Base-by-base conservation (phyloP, 257 asterid species). In the Solanum microdontum region DNA sequence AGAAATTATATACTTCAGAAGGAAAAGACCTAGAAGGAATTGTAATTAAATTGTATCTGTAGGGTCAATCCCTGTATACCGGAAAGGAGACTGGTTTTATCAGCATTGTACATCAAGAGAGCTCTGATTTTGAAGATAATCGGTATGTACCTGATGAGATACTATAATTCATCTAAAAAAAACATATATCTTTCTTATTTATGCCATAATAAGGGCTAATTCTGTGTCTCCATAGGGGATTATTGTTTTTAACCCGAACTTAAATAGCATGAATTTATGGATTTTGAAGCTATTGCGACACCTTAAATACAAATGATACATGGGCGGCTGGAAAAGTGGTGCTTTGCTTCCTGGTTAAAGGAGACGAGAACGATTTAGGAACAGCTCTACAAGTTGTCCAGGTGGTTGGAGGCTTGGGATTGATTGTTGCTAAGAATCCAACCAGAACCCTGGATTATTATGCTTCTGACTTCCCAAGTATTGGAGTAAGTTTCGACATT, bases 311-410 rank as follows among this genome's bases (percentile, higher is more conserved):
- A 23, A 90, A 87, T 34, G 92, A 89, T 39, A 90, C 90, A 3
- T 87, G 91, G 92, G 75, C 88, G 0, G 86, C 83, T 3, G 92
- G 93, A 79, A 89, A 91, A 34, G 87, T 91, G 32, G 92, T 90
- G 58, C 86, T 91, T 7, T 90, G 93, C 80, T 91, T 91, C 87
- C 83, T 69, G 2, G 17, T 13, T 51, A 21, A 34, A 69, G 39
- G 55, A 7, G 64, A 62, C 19, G 34, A 4, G 1, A 88, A 0
- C 1, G 30, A 7, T 2, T 1, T 0, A 87, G 62, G 62, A 51
- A 51, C 62, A 6, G 3, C 86, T 24, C 19, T 28, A 12, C 33
- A 4, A 19, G 23, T 2, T 24, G 89, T 90, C n/a, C 26, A 17
- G 62, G 23, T 51, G 23, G 9, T 86, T 26, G 90, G 94, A 36